Evolutionary conservation across 2,329 filamentous ascomycete species (phyloP).

Genomic region (Fusarium liriodendri): DNA sequence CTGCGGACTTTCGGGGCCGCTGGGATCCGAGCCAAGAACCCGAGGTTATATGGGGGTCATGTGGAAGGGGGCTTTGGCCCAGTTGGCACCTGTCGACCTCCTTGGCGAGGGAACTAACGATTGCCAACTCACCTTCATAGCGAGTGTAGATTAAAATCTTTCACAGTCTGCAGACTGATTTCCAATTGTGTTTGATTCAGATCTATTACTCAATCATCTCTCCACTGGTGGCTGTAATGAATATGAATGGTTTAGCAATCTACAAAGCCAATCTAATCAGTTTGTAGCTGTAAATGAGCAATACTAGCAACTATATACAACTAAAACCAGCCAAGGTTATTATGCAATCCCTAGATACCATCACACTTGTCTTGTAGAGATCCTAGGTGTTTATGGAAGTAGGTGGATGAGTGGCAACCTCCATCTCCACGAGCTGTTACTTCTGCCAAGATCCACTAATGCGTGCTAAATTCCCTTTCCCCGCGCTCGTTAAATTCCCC

Average conservation of each 20-base stretch:
- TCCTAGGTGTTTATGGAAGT: no score
- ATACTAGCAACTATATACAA: background rate
- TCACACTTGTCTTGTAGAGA: no score
- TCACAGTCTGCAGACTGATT: background rate
- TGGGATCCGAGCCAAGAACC: background rate
- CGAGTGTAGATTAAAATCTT: background rate
- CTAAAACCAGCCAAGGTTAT: no score
- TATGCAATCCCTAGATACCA: no score
- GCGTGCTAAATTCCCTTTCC: background rate
- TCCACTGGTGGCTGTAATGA: background rate
- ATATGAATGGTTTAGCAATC: background rate
- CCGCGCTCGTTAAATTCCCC: background rate
- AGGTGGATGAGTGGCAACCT: no score
- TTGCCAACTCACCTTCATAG: background rate
- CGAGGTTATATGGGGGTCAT: background rate
- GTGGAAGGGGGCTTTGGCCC: background rate
- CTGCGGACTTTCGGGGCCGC: background rate
- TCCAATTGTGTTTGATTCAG: background rate
- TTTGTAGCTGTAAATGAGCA: background rate
- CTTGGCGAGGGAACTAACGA: background rate
- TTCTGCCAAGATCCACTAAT: background rate
- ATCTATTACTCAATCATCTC: background rate
- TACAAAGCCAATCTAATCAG: background rate
- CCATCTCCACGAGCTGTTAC: background rate
- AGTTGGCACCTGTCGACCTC: background rate